These are phyloP conservation scores for Monosporascus sp. DNA, from an alignment of 2,329 filamentous ascomycete genomes.

Conservation along the genomic window DNA sequence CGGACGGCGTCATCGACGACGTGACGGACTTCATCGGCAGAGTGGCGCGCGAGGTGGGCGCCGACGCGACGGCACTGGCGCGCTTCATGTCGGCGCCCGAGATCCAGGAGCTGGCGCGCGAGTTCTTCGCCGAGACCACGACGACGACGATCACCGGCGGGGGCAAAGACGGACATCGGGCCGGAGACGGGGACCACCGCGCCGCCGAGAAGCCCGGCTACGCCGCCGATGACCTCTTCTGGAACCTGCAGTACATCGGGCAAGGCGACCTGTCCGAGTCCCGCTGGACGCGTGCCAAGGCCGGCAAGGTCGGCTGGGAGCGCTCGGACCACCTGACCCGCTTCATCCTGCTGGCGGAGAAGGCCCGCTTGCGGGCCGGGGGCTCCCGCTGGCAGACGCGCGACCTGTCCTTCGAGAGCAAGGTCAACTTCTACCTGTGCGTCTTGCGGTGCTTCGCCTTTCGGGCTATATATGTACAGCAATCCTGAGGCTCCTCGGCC, in stretches of 20 bases:
- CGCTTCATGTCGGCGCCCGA: neutral
- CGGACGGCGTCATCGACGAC: neutral
- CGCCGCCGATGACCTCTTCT: neutral
- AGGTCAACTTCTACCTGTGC: neutral
- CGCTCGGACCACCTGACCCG: neutral
- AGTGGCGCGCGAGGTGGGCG: neutral
- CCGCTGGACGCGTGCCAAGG: neutral
- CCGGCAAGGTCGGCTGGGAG: neutral
- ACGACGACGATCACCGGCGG: neutral
- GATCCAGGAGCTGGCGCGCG: neutral
- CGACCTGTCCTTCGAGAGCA: neutral
- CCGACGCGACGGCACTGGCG: neutral
- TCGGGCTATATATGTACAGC: neutral
- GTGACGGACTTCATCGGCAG: neutral
- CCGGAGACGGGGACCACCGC: too few relatives aligned
- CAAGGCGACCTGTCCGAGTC: neutral
- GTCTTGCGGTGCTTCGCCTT: neutral
- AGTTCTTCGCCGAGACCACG: neutral
- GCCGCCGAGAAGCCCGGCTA: neutral
- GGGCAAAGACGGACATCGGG: too few relatives aligned
- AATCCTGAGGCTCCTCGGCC: neutral
- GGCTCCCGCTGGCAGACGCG: neutral
- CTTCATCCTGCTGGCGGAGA: neutral
- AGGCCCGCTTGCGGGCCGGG: neutral
- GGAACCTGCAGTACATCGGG: neutral